Evolutionary conservation across 768 basidiomycete genomes (phyloP), one percentile per base, ranked within the genome.

Genomic region (Lactifluus echinatus): DNA sequence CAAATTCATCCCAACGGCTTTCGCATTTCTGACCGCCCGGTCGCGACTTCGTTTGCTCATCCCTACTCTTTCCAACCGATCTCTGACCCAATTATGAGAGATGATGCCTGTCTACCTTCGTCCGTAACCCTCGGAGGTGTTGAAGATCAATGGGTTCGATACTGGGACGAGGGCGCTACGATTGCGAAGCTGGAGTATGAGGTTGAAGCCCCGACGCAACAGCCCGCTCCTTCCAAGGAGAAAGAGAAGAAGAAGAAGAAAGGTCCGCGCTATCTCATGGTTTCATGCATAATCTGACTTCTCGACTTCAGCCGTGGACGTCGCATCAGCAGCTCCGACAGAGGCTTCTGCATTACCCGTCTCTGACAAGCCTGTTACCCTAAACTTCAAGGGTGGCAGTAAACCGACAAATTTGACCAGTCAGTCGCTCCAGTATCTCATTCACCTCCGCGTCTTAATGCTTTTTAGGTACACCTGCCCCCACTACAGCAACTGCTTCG

Each of bases 21-120:
- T 72, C 79, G 90, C 8, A 95, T 98, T 46, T 89, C 89, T 3
- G 86, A 90, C 66, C 80, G 83, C 29, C 88, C 93, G 1, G 88
- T 93, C 11, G 93, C 93, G 10, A 85, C 87, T 8, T 95, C 94
- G 14, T 97, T 96, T 69, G 92, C 92, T 44, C 89, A 93, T 71
- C 83, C 88, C 1, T 85, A 89, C 66, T 91, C 93, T 24, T 96
- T 95, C 70, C 85, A 91, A 66, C 85, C 85, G 23, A 77, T 90
- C 23, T 77, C 83, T 21, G 87, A 92, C 62, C 77, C 84, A 62
- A 78, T 87, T 63, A 75, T 81, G 48, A 80, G 85, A 31, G 90
- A 93, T 65, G 90, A 91, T 59, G 80, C 86, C 12, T 87, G 85
- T 61, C 72, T 93, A 40, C 66, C 75, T 24, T 87, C 87, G 4